phyloP scores from a whole-genome alignment of 345 rosid genomes.

The Psidium guajava region DNA sequence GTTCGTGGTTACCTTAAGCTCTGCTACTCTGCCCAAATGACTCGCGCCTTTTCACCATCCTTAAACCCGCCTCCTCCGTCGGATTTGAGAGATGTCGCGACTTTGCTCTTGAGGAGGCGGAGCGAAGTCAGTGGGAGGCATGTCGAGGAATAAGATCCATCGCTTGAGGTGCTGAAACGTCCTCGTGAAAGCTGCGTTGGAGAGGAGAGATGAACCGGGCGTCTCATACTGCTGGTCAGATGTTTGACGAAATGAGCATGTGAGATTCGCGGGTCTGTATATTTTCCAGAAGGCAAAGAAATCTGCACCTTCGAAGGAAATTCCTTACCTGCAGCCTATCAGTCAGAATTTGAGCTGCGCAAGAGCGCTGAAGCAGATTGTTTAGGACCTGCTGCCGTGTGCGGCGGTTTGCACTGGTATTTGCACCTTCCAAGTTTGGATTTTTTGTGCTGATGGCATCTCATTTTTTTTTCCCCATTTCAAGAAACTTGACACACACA shows the following conservation, averaged over 20 bases:
- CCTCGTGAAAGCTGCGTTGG: background rate
- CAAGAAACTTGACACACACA: too few relatives aligned
- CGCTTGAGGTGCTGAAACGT: background rate
- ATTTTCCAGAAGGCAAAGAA: too few relatives aligned
- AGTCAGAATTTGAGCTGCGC: too few relatives aligned
- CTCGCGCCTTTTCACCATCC: too few relatives aligned
- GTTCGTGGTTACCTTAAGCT: too few relatives aligned
- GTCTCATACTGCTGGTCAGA: background rate
- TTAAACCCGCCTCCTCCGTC: too few relatives aligned
- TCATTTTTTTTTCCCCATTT: background rate
- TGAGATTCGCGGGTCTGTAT: too few relatives aligned
- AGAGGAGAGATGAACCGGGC: background rate
- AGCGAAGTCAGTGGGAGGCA: background rate
- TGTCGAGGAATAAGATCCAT: background rate
- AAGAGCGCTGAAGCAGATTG: too few relatives aligned
- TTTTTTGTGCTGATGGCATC: background rate
- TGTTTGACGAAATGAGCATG: background rate
- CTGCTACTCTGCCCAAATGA: too few relatives aligned
- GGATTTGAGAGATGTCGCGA: background rate
- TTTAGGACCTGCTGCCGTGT: too few relatives aligned
- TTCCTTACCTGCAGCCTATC: too few relatives aligned
- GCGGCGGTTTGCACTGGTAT: background rate
- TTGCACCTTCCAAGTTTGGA: background rate
- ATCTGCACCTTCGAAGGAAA: too few relatives aligned
- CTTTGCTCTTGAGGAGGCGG: background rate